A percentile compares a stretch with the other conserved stretches of the same genome.
Evolutionary conservation across 805 yeast genomes (phyloP).

Genomic region (Blastobotrys muscicola): DNA sequence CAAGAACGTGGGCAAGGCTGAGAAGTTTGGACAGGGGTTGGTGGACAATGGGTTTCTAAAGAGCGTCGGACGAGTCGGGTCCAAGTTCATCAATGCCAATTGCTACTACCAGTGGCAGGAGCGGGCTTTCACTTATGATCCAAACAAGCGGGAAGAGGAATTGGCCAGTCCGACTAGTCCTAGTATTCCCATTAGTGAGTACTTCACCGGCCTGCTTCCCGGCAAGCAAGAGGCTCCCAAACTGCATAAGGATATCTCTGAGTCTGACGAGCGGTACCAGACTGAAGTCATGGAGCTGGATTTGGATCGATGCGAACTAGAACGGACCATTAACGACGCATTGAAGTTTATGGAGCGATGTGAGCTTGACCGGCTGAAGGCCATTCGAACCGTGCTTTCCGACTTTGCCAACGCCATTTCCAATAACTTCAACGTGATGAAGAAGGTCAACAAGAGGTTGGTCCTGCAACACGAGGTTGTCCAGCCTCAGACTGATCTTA

Average conservation of each 20-base stretch:
- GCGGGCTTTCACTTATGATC: slow-evolving; percentile 32
- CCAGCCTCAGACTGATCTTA: slow-evolving; percentile 54
- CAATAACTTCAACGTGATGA: slow-evolving; percentile 25
- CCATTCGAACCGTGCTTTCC: slow-evolving; percentile 53
- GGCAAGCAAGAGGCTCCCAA: slow-evolving; percentile 3
- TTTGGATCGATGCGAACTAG: slow-evolving; percentile 54
- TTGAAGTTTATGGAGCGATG: slow-evolving; percentile 62
- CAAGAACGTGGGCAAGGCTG: slow-evolving; percentile 50
- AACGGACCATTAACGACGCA: slow-evolving; percentile 56
- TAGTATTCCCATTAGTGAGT: background rate
- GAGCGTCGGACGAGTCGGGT: slow-evolving; percentile 49
- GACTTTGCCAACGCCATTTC: slow-evolving; percentile 53
- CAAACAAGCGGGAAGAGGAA: slow-evolving; percentile 3
- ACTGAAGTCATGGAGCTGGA: slow-evolving; percentile 51
- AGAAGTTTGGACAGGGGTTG: slow-evolving; percentile 66
- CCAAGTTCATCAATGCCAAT: slow-evolving; percentile 54
- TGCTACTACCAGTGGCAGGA: slow-evolving; percentile 72
- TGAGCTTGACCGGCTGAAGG: slow-evolving; percentile 60
- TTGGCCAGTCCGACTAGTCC: background rate
- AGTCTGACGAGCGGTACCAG: slow-evolving; percentile 44
- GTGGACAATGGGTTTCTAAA: slow-evolving; percentile 49
- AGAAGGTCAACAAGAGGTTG: slow-evolving; percentile 7
- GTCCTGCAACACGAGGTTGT: slow-evolving; percentile 37
- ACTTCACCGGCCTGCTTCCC: slow-evolving; percentile 1
- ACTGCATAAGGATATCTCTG: slow-evolving; percentile 36